Base-by-base conservation (phyloP, 768 basidiomycete genomes). In the Auricularia heimuer region DNA sequence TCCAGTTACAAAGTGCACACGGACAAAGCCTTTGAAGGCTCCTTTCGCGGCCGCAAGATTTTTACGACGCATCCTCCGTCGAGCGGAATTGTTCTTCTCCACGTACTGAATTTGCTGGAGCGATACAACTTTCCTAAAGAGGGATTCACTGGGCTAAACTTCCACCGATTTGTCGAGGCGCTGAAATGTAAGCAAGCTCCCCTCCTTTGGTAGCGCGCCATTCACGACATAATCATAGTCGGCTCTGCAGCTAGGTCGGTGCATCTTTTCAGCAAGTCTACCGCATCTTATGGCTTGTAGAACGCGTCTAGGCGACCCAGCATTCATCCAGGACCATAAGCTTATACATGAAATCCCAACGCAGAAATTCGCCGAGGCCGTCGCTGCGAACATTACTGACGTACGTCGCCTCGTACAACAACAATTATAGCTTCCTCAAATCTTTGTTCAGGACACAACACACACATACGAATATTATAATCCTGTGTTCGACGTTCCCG, bases 31-130 rank as follows among this genome's bases (percentile, higher is more conserved):
- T 78, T 98, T 47, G 73, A 86, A 70, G 90, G 92, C 7, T 85
- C 82, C 0, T 99, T 91, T 74, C 82, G 81, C 18, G 86, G 85
- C 54, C 84, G 85, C 69, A 92, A 83, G 67, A 79, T 98, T 45
- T 97, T 92, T 75, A 94, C 93, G 0, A 82, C 89, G 0, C 84
- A 86, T 70, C 88, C 92, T 12, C 97, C 97, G 4, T 87, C 89
- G 8, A 89, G 89, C 11, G 95, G 96, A 4, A 88, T 91, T 6
- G 91, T 90, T n/a, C 77, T 98, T 51, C 76, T 97, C 47, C 89
- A 93, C 72, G 89, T 98, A 82, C 77, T 98, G n/a, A 97, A 98
- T 72, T 73, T 94, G 21, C 76, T 96, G 58, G 94, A 97, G 71
- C 80, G 82, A n/a, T 98, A 83, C 70, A 77, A 80, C 62, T 70